Base-by-base conservation (phyloP, 2,329 filamentous ascomycete species). In the Penicillium sp. region DNA sequence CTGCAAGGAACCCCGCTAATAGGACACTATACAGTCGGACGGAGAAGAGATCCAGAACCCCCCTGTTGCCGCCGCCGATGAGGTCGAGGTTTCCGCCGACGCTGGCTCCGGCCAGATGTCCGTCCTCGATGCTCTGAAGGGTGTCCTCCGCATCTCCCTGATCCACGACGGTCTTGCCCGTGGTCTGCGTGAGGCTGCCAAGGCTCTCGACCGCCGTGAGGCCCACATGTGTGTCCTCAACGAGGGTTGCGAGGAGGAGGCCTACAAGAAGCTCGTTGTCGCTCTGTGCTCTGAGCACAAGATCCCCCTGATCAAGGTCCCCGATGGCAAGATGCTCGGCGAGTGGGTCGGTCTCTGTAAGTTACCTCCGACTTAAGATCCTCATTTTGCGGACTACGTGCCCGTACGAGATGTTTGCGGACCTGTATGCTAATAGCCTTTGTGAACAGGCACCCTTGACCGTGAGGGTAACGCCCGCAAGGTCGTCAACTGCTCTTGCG, bases 401-500 rank as follows among this genome's bases (percentile, higher is more conserved):
- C 29, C 8, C 29, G 29, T 11, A 11, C 29, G 33, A 18, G 33
- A 12, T 45, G 25, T 36, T 6, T 5, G n/a, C 39, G 9, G 8
- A 29, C 4, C 4, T 29, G 5, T 12, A 48, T 18, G 52, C 45
- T 49, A 58, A 63, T 44, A 2, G 42, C 24, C 42, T 39, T 37
- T 33, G 18, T 50, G n/a, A 43, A 58, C 53, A 96, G 91, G 91
- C 80, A 90, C 96, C 66, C 85, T 98, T 69, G 93, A 98, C 81
- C 91, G 93, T 72, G 93, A 98, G 80, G 93, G 93, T 68, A 98
- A 98, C 78, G 90, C 93, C 70, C 88, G 93, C 78, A 98, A 98
- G 86, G 91, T 98, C 65, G 93, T 98, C 81, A 98, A 98, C 88
- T 98, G 93, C 90, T 97, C 91, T 72, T 97, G 93, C 83, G 93